Conservation (phyloP, 2,329 filamentous ascomycete genomes). For the Cladosporium sp. region DNA sequence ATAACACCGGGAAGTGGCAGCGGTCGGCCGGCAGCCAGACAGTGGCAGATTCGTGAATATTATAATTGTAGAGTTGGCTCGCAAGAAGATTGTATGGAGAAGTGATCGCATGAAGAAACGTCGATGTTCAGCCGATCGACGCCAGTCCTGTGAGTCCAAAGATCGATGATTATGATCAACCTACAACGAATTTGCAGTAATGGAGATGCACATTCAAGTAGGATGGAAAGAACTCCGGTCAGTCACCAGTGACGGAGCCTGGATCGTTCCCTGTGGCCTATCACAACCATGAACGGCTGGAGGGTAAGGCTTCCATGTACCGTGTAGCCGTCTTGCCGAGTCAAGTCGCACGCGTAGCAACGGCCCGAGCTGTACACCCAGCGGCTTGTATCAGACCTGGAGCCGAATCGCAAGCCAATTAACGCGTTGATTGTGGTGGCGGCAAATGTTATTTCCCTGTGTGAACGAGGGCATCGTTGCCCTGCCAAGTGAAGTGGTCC, state of each 20-base stretch:
- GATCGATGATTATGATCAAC: background rate
- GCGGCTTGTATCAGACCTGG: background rate
- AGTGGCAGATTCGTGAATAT: background rate
- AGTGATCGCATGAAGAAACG: background rate
- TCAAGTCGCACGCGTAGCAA: background rate
- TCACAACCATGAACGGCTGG: background rate
- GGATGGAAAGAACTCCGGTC: background rate
- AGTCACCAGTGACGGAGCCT: background rate
- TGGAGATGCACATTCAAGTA: background rate
- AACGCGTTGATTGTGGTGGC: background rate
- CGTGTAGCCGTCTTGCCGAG: background rate
- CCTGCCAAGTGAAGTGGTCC: background rate
- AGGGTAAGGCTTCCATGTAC: background rate
- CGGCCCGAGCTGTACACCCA: background rate
- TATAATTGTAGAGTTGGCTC: background rate
- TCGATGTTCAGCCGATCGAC: background rate
- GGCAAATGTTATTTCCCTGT: background rate
- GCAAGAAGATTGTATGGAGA: background rate
- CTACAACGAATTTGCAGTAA: background rate
- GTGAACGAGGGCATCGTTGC: background rate
- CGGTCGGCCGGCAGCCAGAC: background rate
- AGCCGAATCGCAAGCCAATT: background rate
- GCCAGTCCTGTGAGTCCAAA: background rate
- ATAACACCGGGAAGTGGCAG: background rate
- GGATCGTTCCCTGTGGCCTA: background rate